Evolutionary conservation across 805 yeast genomes (phyloP).

Genomic region (Candida railenensis): DNA sequence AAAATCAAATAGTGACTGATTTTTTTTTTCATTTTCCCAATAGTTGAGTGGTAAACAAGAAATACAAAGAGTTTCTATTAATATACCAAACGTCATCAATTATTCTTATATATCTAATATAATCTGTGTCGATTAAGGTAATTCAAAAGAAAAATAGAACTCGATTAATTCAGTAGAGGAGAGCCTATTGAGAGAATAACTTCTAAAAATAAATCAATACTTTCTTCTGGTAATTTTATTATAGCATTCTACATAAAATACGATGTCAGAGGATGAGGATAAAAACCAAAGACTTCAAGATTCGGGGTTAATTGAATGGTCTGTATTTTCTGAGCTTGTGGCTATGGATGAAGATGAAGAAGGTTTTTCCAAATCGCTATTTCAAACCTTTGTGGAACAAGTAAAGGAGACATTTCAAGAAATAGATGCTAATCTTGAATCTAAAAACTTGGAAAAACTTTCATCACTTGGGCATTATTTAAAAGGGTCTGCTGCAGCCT

Average conservation of each 20-base stretch:
- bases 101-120: too few species aligned
- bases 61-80: too few species aligned
- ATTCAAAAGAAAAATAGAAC: too few species aligned
- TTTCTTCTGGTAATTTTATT: too few species aligned
- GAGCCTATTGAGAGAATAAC: too few species aligned
- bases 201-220: too few species aligned
- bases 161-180: too few species aligned
- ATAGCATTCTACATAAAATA: not conserved
- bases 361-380: constrained; percentile 76
- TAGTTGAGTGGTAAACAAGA: too few species aligned
- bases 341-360: constrained; percentile 97
- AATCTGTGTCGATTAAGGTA: too few species aligned
- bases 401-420: constrained; percentile 76
- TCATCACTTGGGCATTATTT: constrained; percentile 86
- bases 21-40: too few species aligned
- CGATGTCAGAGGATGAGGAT: constrained; percentile 13
- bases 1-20: too few species aligned
- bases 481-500: constrained; percentile 93
- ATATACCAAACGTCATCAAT: too few species aligned
- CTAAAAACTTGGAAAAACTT: constrained; percentile 53
- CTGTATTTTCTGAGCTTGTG: constrained; percentile 80
- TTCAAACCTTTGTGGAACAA: constrained; percentile 85
- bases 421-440: constrained; percentile 56
- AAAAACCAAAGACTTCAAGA: constrained; percentile 30
- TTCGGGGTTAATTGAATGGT: constrained; percentile 81